Base-by-base conservation (phyloP, 2,329 filamentous ascomycete genomes). In the Fusarium praegraminearum region DNA sequence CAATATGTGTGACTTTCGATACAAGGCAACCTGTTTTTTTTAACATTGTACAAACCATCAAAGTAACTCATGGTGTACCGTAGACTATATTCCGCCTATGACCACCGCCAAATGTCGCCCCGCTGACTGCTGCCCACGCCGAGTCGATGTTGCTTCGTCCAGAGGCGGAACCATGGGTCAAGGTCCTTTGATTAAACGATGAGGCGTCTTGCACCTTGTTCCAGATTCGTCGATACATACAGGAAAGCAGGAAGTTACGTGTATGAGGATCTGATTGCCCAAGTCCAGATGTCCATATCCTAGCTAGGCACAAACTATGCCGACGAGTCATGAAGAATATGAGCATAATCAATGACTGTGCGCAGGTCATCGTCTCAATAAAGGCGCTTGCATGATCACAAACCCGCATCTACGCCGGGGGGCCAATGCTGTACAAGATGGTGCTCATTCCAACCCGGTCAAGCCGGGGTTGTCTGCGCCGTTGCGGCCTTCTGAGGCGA, bases 301-400 rank as follows among this genome's bases (percentile, higher is more conserved):
- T 47, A 30, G 50, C 22, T 47, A 30, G 50, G 46, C 16, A 33
- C 15, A 53, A 40, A 38, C 28, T 44, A n/a, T 54, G 36, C 50
- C 26, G 40, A 54, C 64, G 68, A 71, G 68, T 71, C 68, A 62
- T 71, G 57, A 53, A 61, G 45, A 30, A 44, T 41, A 46, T 57
- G 43, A 52, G 36, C 32, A 50, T 52, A 61, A 65, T 59, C 40
- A 52, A 57, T 51, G 68, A 50, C 56, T 66, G 41, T 65, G 46
- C 51, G 40, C 38, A 59, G 43, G 65, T 62, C 65, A 52, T 69
- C 63, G 45, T 63, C 62, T 71, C 38, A 60, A 71, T 58, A 45
- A 63, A 74, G 67, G 60, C 67, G 72, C 67, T 63, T 74, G 73
- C 73, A 75, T 75, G 71, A 74, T 74, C 73, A 75, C 62, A 67